Evolutionary conservation across 805 yeast genomes (phyloP).

Genomic region (Lipomyces starkeyi): DNA sequence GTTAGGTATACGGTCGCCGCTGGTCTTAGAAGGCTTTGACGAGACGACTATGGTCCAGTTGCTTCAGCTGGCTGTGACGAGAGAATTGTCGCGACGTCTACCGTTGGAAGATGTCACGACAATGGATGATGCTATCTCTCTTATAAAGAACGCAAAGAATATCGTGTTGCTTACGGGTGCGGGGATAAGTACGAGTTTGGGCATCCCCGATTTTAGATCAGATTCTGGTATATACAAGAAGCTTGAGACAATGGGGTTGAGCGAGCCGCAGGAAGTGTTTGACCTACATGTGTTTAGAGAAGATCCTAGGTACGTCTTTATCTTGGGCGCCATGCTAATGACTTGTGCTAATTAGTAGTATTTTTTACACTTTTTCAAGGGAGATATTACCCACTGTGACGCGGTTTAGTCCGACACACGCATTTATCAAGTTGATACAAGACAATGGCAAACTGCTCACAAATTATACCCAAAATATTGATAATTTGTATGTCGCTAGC

Average conservation of each 20-base stretch:
- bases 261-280: constrained; percentile 91
- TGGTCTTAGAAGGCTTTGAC: constrained; percentile 46
- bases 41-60: constrained; percentile 51
- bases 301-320: constrained; percentile 58
- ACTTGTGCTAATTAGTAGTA: constrained; percentile 41
- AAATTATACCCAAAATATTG: constrained; percentile 91
- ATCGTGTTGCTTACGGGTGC: constrained; percentile 88
- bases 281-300: constrained; percentile 70
- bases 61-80: constrained; percentile 61
- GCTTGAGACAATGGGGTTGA: constrained; percentile 68
- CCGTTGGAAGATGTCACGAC: constrained; percentile 61
- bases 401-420: constrained; percentile 74
- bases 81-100: constrained; percentile 62
- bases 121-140: constrained; percentile 61
- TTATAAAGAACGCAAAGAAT: constrained; percentile 60
- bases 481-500: constrained; percentile 67
- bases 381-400: constrained; percentile 77
- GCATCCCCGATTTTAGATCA: constrained; percentile 92
- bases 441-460: constrained; percentile 78
- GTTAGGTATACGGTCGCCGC: constrained; percentile 27
- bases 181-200: constrained; percentile 86
- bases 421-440: constrained; percentile 73
- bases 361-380: constrained; percentile 86
- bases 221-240: constrained; percentile 82
- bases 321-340: neutral